Evolutionary conservation across 176 grass and related monocot genomes (phyloP), one percentile per base, ranked within the genome.

Genomic region (Triticum timopheevii): DNA sequence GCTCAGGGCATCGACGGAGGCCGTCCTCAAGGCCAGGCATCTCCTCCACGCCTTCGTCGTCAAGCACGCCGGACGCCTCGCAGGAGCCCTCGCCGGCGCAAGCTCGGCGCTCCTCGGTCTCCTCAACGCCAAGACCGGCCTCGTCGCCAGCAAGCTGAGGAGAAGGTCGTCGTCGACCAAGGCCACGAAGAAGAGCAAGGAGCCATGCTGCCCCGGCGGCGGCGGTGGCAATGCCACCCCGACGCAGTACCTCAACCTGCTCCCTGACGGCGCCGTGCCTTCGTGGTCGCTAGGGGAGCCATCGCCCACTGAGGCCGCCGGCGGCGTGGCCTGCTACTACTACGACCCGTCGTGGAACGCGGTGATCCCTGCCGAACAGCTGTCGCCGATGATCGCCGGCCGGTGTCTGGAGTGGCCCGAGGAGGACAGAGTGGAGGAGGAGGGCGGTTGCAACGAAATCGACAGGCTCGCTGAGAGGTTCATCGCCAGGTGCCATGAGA

Each of bases 381-480:
- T 82, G 69, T 31, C n/a, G 10, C 79, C 42, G 31, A 54, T 87
- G n/a, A 76, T 59, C 31, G 8, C n/a, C 33, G 30, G 70, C 38
- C 70, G 78, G 52, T 74, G 50, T 3, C 78, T 74, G 20, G 78
- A 50, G 28, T 81, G 78, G 78, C 13, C 77, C 13, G 68, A 65
- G 36, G 5, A 52, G 25, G 85, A 81, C 38, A 6, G 61, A 0
- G 13, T 39, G 15, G 44, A 67, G 25, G 61, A 87, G 2, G 54
- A 45, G 24, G 69, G 1, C 16, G 44, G 31, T 8, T 65, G 79
- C 70, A 58, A 82, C 6, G 86, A 82, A 33, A 87, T 87, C 10
- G 79, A 82, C 70, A 76, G 61, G 61, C 86, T 87, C 20, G 85
- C 86, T 1, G 79, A 87, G 79, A 87, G 35, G 10, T 87, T 87